These are phyloP conservation scores for Claviceps humidiphila DNA, from an alignment of 2,329 filamentous ascomycete genomes.

Conservation along the genomic window DNA sequence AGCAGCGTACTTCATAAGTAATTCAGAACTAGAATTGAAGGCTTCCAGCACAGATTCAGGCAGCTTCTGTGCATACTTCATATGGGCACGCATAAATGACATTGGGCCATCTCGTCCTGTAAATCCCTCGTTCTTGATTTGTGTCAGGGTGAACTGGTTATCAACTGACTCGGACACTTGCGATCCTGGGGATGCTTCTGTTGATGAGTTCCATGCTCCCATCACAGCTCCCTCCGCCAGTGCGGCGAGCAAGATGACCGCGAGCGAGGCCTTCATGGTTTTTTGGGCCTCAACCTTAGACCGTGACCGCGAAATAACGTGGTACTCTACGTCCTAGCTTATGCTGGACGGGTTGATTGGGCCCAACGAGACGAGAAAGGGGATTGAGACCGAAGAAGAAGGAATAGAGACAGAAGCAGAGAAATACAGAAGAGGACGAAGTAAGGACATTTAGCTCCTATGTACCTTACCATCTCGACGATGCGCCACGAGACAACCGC, in stretches of 20 bases:
- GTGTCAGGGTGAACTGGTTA: conserved; percentile 15
- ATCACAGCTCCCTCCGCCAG: conserved; percentile 6
- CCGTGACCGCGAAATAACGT: neutral
- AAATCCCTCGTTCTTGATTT: conserved; percentile 23
- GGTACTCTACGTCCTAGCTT: neutral
- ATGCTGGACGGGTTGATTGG: neutral
- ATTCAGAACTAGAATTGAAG: conserved; percentile 10
- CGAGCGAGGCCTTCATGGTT: conserved; percentile 5
- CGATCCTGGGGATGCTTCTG: neutral
- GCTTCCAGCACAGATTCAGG: conserved; percentile 15
- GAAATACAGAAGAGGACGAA: neutral
- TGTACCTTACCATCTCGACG: neutral
- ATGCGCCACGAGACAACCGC: neutral
- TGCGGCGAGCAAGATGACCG: conserved; percentile 1
- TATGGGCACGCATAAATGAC: conserved; percentile 18
- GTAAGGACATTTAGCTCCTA: too few relatives aligned
- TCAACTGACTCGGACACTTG: neutral
- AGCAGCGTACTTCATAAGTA: conserved; percentile 13
- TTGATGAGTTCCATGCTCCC: neutral
- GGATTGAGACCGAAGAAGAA: neutral
- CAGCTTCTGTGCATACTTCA: conserved; percentile 23
- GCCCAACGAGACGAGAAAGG: neutral
- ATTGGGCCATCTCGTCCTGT: conserved; percentile 18
- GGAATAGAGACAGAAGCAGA: neutral
- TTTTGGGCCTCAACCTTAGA: neutral